Evolutionary conservation across 352 stramenopile genomes (phyloP), one percentile per base, ranked within the genome.

Genomic region (Globisporangium uncinulatum): DNA sequence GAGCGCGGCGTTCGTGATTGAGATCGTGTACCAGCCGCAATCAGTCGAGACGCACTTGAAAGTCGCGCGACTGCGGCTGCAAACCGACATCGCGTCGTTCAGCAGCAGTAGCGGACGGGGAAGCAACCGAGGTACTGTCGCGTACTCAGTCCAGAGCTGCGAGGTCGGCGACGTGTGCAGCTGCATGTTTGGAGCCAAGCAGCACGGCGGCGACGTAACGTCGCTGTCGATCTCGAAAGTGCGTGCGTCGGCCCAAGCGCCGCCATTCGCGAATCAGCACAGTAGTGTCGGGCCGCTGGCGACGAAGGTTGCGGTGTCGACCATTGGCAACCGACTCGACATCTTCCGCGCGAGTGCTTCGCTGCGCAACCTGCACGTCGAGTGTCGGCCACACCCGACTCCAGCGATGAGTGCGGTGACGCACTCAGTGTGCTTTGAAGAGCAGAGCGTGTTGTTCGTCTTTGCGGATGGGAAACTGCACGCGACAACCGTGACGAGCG

Each of bases 1-100:
- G 3, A 69, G 56, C n/a, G 49, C 57, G 31, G 68, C 55, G 31
- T 89, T 89, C 51, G 65, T 69, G 48, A 19, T 89, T n/a, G 82
- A 92, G 52, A 36, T 89, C 31, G 44, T 89, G 5, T 87, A 77
- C 60, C 82, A 87, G 65, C 65, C 62, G 13, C 69, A 65, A 44
- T 56, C 53, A 7, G 20, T n/a, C 29, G 72, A 83, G 47, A 79
- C 63, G 29, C 72, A 77, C 44, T 56, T 89, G 19, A 69, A 83
- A 21, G 68, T 74, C 47, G 79, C 79, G 36, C 76, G 75, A 13
- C 50, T 92, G 19, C 84, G 83, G 46, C 65, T 92, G 49, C 67
- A 87, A 54, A 63, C 63, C 10, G 66, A 87, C 43, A 76, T 59
- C 51, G 62, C 54, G 31, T 55, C 43, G 43, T 55, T 59, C 39